A percentile compares a stretch with the other conserved stretches of the same genome.
Evolutionary conservation across 768 basidiomycete species (phyloP).

Genomic region (Leccinum subtestaceum): DNA sequence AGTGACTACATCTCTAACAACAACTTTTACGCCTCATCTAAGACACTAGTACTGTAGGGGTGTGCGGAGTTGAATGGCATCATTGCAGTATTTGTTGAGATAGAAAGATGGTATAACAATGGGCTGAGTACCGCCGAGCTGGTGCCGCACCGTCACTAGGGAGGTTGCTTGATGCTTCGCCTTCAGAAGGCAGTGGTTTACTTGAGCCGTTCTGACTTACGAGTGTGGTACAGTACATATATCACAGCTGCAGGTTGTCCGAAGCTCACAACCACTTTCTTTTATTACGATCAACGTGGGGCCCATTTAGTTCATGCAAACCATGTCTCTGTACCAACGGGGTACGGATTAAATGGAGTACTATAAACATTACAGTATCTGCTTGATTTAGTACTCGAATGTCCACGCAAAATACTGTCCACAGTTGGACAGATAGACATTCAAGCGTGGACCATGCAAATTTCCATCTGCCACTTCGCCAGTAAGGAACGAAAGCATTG

Average conservation of each 20-base stretch:
- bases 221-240: no score
- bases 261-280: neutral
- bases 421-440: conserved; percentile 43
- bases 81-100: neutral
- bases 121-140: no score
- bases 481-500: conserved; percentile 79
- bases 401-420: conserved; percentile 44
- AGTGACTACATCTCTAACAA: neutral
- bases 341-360: neutral
- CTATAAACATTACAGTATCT: conserved; percentile 34
- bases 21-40: neutral
- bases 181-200: neutral
- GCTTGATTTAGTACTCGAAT: conserved; percentile 78
- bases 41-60: neutral
- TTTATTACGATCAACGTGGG: neutral
- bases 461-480: conserved; percentile 64
- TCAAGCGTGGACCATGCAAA: conserved; percentile 75
- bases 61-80: neutral
- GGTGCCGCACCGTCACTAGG: neutral
- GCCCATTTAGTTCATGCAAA: neutral
- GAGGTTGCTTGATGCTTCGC: neutral
- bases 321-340: neutral
- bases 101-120: neutral
- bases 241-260: no score
- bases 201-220: neutral